A percentile compares a stretch with the other conserved stretches of the same genome.
phyloP scores from a whole-genome alignment of 768 basidiomycete species.

The Leccinum arenicola region DNA sequence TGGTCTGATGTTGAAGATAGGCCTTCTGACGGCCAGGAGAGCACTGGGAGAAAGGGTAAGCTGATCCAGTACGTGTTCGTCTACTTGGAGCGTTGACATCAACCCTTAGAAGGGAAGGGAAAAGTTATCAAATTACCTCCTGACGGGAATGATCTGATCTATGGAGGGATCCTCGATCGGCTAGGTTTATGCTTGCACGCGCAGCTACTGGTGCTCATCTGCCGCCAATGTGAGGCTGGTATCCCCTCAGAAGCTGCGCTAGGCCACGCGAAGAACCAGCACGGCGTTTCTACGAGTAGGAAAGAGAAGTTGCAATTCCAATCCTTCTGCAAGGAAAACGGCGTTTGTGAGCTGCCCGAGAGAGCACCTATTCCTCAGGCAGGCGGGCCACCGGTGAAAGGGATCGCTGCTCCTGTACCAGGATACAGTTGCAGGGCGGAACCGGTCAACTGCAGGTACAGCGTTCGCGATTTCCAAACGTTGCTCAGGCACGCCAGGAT shows the following conservation, averaged over 20 bases:
- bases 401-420: neutral
- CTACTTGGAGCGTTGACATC: no score
- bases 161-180: neutral
- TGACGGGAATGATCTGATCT: neutral
- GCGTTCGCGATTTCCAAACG: neutral
- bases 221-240: neutral
- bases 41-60: no score
- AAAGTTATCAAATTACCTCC: neutral
- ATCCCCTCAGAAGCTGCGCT: neutral
- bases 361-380: neutral
- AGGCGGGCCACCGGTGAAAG: neutral
- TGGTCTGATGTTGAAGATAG: no score
- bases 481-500: neutral
- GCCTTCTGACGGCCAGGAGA: no score
- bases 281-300: neutral
- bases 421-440: constrained; percentile 5
- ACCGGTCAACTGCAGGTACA: constrained; percentile 3
- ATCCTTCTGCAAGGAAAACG: neutral
- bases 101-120: neutral
- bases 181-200: neutral
- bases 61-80: no score
- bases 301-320: neutral
- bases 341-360: neutral
- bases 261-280: constrained; percentile 5
- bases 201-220: constrained; percentile 1